Percentiles rank a stretch among this genome's conserved stretches.
phyloP scores from a whole-genome alignment of 2,329 filamentous ascomycete genomes.

The Pseudogymnoascus verrucosus region DNA sequence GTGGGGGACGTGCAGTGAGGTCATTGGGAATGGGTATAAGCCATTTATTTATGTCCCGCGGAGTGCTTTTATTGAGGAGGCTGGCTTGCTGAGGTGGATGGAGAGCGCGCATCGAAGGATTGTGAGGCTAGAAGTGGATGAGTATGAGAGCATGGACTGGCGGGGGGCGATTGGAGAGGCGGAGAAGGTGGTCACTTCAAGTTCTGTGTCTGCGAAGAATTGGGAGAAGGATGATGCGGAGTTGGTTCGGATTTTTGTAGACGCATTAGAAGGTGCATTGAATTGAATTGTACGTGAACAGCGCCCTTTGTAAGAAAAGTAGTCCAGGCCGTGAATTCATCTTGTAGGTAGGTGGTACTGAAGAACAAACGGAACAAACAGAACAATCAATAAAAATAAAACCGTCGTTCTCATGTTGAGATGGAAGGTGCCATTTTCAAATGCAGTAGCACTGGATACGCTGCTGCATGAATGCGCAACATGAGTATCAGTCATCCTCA shows the following conservation, averaged over 20 bases:
- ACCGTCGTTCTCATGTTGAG: no score
- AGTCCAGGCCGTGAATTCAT: no score
- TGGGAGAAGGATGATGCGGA: slow-evolving; percentile 11
- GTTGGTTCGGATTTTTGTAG: slow-evolving; percentile 9
- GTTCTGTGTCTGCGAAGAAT: slow-evolving; percentile 4
- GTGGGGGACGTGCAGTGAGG: slow-evolving; percentile 17
- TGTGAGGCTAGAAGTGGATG: slow-evolving; percentile 13
- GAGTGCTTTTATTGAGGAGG: slow-evolving; percentile 16
- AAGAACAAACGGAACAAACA: no score
- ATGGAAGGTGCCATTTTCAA: no score
- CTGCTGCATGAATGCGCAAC: no score
- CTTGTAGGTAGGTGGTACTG: no score
- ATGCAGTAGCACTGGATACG: no score
- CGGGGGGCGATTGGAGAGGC: slow-evolving; percentile 11
- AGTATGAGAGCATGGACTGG: slow-evolving; percentile 11
- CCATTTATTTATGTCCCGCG: slow-evolving; percentile 15
- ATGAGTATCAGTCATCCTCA: no score
- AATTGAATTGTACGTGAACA: neutral
- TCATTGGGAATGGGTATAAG: slow-evolving; percentile 16
- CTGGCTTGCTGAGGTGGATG: slow-evolving; percentile 15
- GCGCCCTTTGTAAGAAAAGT: neutral
- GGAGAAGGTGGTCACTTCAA: neutral
- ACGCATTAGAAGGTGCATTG: slow-evolving; percentile 11
- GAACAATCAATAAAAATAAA: no score
- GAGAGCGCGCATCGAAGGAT: slow-evolving; percentile 14